A percentile compares a stretch with the other conserved stretches of the same genome.
Conservation (phyloP, 257 asterid species). For the Leonotis leonurus region DNA sequence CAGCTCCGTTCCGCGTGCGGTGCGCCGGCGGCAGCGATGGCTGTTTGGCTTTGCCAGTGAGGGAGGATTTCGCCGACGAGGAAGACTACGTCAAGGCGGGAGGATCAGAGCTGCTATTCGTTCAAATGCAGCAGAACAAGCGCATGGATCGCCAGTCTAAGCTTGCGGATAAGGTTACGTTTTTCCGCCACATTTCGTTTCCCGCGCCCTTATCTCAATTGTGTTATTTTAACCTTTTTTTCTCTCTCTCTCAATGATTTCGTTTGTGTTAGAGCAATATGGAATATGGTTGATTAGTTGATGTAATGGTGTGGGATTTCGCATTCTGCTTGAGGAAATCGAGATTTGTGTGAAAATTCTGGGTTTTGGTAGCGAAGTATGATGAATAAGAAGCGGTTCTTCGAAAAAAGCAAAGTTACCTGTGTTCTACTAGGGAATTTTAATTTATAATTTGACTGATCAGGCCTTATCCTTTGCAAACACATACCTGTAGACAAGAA, state of each 20-base stretch:
- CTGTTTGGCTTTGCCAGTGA: constrained; percentile 53
- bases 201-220: neutral
- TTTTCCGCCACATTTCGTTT: neutral
- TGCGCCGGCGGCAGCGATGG: constrained; percentile 39
- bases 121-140: constrained; percentile 92
- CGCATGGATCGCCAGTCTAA: constrained; percentile 78
- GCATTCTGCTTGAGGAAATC: neutral
- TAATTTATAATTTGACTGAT: too few relatives aligned
- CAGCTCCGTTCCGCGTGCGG: constrained; percentile 29
- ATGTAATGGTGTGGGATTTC: neutral
- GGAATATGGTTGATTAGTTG: neutral
- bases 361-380: too few relatives aligned
- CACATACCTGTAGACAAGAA: too few relatives aligned
- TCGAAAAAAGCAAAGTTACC: too few relatives aligned
- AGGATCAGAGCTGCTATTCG: constrained; percentile 81
- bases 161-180: constrained; percentile 71
- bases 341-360: neutral
- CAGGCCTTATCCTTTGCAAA: too few relatives aligned
- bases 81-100: constrained; percentile 95
- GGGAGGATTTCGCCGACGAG: constrained; percentile 70
- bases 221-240: neutral
- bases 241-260: neutral
- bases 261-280: neutral
- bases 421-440: neutral
- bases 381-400: too few relatives aligned